Evolutionary conservation across 495 filamentous ascomycete genomes (phyloP).

Genomic region (Penicillium roqueforti): DNA sequence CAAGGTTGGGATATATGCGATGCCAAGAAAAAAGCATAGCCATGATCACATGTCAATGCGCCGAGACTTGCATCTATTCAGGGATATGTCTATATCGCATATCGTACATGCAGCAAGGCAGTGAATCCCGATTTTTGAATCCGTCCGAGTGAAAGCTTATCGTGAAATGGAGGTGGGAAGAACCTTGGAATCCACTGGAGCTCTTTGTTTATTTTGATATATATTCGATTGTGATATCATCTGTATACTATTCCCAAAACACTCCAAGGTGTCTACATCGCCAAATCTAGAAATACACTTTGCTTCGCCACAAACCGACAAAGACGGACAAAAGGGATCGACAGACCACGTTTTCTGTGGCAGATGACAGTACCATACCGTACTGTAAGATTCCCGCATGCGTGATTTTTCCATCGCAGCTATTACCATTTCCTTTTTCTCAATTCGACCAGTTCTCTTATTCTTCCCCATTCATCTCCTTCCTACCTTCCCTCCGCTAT

Average conservation of each 20-base stretch:
- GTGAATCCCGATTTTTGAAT: background rate
- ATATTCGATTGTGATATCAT: too few species aligned
- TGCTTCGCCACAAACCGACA: conserved; percentile 4
- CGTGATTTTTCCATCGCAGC: conserved; percentile 5
- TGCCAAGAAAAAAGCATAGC: background rate
- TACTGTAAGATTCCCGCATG: conserved; percentile 2
- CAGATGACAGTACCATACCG: conserved; percentile 10
- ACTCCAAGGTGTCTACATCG: background rate
- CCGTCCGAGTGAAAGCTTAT: background rate
- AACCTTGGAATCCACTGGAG: background rate
- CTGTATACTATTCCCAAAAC: too few species aligned
- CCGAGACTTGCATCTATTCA: background rate
- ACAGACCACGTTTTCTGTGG: conserved; percentile 9
- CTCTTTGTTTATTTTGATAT: background rate
- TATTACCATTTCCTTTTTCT: background rate
- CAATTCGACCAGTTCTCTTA: background rate
- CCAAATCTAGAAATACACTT: background rate
- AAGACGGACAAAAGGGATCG: background rate
- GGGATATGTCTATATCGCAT: background rate
- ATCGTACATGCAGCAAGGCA: background rate
- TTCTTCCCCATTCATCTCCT: background rate
- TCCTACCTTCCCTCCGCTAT: background rate
- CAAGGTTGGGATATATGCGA: background rate
- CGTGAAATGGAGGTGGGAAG: background rate
- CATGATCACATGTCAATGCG: background rate